Evolutionary conservation across 2,329 filamentous ascomycete genomes (phyloP), one percentile per base, ranked within the genome.

Genomic region (Trichoderma sp.): DNA sequence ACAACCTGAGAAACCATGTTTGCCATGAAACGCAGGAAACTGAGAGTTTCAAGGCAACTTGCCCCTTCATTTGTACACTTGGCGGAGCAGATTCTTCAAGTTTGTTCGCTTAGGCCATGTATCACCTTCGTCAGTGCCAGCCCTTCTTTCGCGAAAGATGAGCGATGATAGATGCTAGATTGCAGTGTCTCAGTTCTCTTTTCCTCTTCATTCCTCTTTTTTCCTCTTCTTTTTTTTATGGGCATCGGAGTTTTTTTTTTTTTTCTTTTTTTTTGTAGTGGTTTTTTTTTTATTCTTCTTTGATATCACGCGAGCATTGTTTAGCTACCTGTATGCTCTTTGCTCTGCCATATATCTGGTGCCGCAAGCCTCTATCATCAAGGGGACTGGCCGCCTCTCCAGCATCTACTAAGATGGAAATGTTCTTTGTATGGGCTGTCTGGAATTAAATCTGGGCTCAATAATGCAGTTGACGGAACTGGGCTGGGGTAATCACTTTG

Each of bases 121-220:
- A 57, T 37, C 19, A 57, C 22, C 25, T 64, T 56, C 50, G 56
- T 54, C 37, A 57, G 61, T 52, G 61, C 35, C 50, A 45, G 50
- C 39, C 35, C 27, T 58, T 61, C 10, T 61, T 35, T 29, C 27
- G 39, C 27, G 4, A 48, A 61, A 59, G 57, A 45, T 50, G 58
- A 60, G 37, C 17, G 25, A 48, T 48, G 50, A 48, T 65, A 57
- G 61, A 65, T 53, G 61, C 61, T 57, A 65, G 52, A 65, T 45
- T 10, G n/a, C 25, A 48, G 52, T 27, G 52, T 48, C 50, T 48
- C 13, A 32, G 4, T 35, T 27, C 34, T 19, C 19, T 22, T 48
- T 48, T 39, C 22, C 42, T 19, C 57, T 25, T 56, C 22, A 2
- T 15, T 22, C n/a, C n/a, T n/a, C n/a, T 32, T 34, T 22, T 54